Evolutionary conservation across 345 rosid genomes (phyloP).

Genomic region (Lepidium sativum): DNA sequence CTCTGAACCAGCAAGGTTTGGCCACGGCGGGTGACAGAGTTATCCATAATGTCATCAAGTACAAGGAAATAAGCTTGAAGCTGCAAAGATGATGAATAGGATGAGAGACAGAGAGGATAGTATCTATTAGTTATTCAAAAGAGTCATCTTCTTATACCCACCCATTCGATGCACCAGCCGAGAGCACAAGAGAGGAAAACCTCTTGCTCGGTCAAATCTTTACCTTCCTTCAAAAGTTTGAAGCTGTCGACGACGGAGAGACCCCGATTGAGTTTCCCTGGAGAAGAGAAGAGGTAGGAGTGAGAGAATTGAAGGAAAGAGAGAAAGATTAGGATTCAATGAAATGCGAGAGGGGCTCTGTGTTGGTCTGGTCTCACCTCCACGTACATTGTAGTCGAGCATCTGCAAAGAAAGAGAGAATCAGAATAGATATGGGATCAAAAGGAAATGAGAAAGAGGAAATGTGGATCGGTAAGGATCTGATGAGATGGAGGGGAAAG

Average conservation of each 20-base stretch:
- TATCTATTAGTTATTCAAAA: neutral
- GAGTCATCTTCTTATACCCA: constrained; percentile 42
- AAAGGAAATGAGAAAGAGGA: no score
- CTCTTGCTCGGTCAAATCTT: constrained; percentile 56
- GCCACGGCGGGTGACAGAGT: constrained; percentile 73
- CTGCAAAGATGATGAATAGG: constrained; percentile 28
- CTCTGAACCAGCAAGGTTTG: constrained; percentile 80
- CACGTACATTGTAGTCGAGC: constrained; percentile 87
- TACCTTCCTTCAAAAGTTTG: constrained; percentile 55
- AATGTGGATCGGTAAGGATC: neutral
- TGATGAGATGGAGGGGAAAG: neutral
- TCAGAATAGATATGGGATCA: neutral
- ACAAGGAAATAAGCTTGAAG: constrained; percentile 78
- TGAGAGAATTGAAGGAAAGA: neutral
- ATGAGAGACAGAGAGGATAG: neutral
- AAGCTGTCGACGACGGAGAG: constrained; percentile 81
- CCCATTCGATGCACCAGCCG: constrained; percentile 96
- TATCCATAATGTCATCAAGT: constrained; percentile 82
- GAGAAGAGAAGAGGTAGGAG: neutral
- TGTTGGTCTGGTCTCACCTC: constrained; percentile 44
- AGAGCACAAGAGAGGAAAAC: constrained; percentile 60
- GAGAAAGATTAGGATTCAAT: neutral
- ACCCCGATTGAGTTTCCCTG: constrained; percentile 93
- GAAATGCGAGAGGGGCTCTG: neutral
- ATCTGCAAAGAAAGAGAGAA: constrained; percentile 42